Evolutionary conservation across 192 early-diverging fungal genomes (phyloP), one percentile per base, ranked within the genome.

Genomic region (Podila minutissima): DNA sequence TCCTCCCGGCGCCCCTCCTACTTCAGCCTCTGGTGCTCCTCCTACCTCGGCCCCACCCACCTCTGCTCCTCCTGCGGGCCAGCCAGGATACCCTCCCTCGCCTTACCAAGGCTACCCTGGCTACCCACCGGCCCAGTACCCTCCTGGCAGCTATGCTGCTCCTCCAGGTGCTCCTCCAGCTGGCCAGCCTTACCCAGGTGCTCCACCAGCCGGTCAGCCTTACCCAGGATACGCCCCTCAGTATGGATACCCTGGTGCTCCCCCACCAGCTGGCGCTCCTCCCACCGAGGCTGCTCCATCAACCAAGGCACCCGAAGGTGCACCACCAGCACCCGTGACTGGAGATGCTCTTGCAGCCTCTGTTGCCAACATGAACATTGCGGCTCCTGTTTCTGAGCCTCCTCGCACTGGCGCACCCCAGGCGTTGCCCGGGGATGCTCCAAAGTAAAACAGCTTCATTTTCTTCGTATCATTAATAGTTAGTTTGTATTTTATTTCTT

Each of bases 311-410:
- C 13, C 53, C 19, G 53, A 55, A 26, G 53, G 19, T 55, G 53
- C 53, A 55, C 53, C 53, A 55, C n/a, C 50, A 7, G 4, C 53
- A 26, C n/a, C 50, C 50, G 4, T 22, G 19, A 4, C 51, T 53
- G 53, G 53, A 11, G 53, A 55, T 55, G n/a, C 20, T 17, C 53
- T 55, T 20, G 53, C 53, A 0, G 53, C 53, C 53, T 55, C 53
- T 55, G 53, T 55, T 55, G 53, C 53, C 22, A 55, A 55, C 11
- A 55, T 55, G 53, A n/a, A 55, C n/a, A 55, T 55, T 26, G 24
- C 53, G 24, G 8, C 53, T 24, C n/a, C 53, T 55, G 53, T 26
- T 17, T 22, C 50, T 9, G 53, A 55, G 53, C 53, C 53, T 24
- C 53, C 53, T 55, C 53, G 53, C 53, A 55, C 20, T 55, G 53